phyloP scores from a whole-genome alignment of 140 eudicot species.

The Stevia rebaudiana region DNA sequence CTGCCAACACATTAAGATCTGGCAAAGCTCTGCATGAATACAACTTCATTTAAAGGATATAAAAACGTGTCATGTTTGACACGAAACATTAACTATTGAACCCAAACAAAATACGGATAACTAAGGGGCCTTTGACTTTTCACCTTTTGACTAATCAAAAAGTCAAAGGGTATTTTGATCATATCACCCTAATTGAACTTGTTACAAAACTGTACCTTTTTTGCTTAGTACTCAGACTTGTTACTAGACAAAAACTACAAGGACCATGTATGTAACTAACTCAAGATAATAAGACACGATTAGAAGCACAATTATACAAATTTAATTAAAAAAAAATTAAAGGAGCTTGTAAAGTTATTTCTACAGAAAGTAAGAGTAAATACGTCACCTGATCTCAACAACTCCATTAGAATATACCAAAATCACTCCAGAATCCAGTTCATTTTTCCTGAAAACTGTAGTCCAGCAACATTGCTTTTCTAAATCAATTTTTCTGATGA shows the following conservation, averaged over 20 bases:
- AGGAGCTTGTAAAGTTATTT: neutral
- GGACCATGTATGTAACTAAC: no score
- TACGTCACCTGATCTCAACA: slow-evolving; percentile 70
- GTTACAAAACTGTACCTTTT: no score
- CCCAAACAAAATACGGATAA: no score
- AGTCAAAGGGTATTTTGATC: no score
- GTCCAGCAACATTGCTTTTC: slow-evolving; percentile 65
- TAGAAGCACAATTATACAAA: neutral
- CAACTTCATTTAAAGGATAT: slow-evolving; percentile 5
- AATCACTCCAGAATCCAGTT: slow-evolving; percentile 45
- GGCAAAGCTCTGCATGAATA: slow-evolving; percentile 67
- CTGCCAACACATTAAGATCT: slow-evolving; percentile 60
- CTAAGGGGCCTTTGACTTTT: no score
- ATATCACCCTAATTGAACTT: no score
- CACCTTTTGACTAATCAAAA: no score
- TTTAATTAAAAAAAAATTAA: neutral
- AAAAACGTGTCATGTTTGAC: no score
- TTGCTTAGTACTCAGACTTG: no score
- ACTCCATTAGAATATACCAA: slow-evolving; percentile 65
- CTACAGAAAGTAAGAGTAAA: slow-evolving; percentile 6
- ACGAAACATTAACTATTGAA: no score
- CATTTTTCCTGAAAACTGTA: slow-evolving; percentile 46
- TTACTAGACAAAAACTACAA: no score
- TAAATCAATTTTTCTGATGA: slow-evolving; percentile 43
- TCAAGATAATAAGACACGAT: neutral